Percentiles rank a stretch among this genome's conserved stretches.
Evolutionary conservation across 352 stramenopile species (phyloP).

Genomic region (Globisporangium radiosum): DNA sequence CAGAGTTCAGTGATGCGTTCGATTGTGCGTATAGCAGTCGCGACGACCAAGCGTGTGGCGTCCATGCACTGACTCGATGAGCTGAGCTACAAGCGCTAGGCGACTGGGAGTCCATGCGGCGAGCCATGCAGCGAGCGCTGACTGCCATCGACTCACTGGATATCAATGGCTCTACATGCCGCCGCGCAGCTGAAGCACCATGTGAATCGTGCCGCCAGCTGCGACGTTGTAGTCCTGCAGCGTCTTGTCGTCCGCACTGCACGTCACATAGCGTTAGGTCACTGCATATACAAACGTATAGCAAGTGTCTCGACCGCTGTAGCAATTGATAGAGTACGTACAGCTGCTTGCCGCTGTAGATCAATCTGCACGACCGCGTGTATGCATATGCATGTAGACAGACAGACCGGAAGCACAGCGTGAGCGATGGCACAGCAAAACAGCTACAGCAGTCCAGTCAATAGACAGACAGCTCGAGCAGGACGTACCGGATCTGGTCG

Average conservation of each 20-base stretch:
- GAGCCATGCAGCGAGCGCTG: too few relatives aligned
- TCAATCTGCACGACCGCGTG: conserved; percentile 63
- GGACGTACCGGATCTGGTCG: conserved; percentile 60
- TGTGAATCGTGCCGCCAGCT: conserved; percentile 97
- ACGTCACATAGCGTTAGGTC: not conserved
- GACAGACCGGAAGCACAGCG: not conserved
- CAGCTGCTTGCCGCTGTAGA: conserved; percentile 98
- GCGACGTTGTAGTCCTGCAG: conserved; percentile 96
- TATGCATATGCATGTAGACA: too few relatives aligned
- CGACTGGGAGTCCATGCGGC: too few relatives aligned
- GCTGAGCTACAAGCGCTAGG: too few relatives aligned
- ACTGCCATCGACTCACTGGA: not conserved
- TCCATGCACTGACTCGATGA: too few relatives aligned
- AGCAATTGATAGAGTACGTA: conserved; percentile 7
- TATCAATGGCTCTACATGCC: conserved; percentile 21
- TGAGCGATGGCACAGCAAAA: not conserved
- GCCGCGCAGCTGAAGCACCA: conserved; percentile 97
- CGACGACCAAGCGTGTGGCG: too few relatives aligned
- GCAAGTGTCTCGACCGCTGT: too few relatives aligned
- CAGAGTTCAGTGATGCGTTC: too few relatives aligned
- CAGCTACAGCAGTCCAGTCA: not conserved
- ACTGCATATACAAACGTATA: conserved; percentile 6
- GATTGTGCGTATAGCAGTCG: too few relatives aligned
- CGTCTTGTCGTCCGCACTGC: conserved; percentile 92
- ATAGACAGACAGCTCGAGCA: not conserved